Conservation (phyloP, 2,329 filamentous ascomycete genomes). For the Pseudogymnoascus sp. region DNA sequence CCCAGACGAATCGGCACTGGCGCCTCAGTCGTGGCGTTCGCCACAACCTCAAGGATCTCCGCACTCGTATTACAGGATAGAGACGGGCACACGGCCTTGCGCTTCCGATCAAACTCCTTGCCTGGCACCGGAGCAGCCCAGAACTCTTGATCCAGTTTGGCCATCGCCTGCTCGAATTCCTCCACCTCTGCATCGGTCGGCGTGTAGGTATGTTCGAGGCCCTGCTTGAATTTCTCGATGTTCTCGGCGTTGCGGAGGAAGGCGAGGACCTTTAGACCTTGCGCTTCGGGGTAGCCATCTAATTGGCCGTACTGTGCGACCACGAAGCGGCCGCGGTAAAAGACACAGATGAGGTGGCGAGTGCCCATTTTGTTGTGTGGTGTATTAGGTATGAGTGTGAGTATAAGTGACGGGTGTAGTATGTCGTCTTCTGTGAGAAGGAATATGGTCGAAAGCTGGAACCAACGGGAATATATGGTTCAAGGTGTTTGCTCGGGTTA, state of each 20-base stretch:
- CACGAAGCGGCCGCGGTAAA: not conserved
- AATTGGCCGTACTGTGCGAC: conserved; percentile 26
- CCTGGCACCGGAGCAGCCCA: not conserved
- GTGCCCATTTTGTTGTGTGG: not conserved
- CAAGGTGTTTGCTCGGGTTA: not conserved
- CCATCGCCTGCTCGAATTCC: not conserved
- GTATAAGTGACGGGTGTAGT: not conserved
- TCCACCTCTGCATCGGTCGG: not conserved
- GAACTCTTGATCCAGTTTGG: not conserved
- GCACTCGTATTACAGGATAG: not conserved
- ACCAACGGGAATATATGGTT: not conserved
- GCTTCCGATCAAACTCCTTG: not conserved
- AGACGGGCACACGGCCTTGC: not conserved
- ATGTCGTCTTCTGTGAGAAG: not conserved
- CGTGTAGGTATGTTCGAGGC: conserved; percentile 18
- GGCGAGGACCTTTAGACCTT: conserved; percentile 21
- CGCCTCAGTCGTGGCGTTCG: not conserved
- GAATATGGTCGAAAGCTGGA: not conserved
- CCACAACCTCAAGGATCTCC: conserved; percentile 4
- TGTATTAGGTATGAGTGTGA: not conserved
- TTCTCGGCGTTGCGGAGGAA: conserved; percentile 22
- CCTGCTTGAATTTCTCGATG: conserved; percentile 21
- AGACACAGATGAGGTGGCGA: conserved; percentile 7
- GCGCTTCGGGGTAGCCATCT: conserved; percentile 23
- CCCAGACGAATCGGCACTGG: not conserved